Evolutionary conservation across 2,329 filamentous ascomycete genomes (phyloP), one percentile per base, ranked within the genome.

Genomic region (Beauveria varroae): DNA sequence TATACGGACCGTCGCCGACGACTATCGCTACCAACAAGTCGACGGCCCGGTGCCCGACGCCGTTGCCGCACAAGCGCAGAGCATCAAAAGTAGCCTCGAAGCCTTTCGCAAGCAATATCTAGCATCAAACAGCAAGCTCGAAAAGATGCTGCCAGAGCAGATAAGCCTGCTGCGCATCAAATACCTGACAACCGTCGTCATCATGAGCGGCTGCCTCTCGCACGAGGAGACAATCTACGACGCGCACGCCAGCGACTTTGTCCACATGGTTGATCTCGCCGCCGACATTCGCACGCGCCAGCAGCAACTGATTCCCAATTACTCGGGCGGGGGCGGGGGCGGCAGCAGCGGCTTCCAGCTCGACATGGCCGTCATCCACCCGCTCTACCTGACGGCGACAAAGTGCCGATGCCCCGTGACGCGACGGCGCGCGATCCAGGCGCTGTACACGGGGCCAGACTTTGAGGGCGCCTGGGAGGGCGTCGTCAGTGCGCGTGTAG

Each of bases 381-480:
- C 64, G 2, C 62, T 65, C 7, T 65, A 63, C 55, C 50, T 62
- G 7, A 62, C 62, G 16, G 64, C 62, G 43, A 61, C 46, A 20
- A 65, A 65, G 60, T 65, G 63, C 52, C 54, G 64, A 10, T 57
- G 60, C 22, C 64, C 64, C 5, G 28, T 47, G 5, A 64, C 56
- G 6, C 62, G 63, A 4, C 59, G 62, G n/a, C 59, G 61, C 26
- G 65, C 63, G 26, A 61, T 65, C 26, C 30, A 53, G 10, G 57
- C 63, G 6, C 50, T 65, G n/a, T 44, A 44, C 9, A 57, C 40
- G 16, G 61, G 50, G 1, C 55, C 64, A 0, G 53, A 60, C 10
- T 56, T 60, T 10, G 64, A 63, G 7, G 62, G 61, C 7, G 59
- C 60, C 4, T 64, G 62, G 62, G 62, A 65, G 26, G 62, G 57